Conservation (phyloP, 768 basidiomycete genomes). For the Termitomyces sp. region DNA sequence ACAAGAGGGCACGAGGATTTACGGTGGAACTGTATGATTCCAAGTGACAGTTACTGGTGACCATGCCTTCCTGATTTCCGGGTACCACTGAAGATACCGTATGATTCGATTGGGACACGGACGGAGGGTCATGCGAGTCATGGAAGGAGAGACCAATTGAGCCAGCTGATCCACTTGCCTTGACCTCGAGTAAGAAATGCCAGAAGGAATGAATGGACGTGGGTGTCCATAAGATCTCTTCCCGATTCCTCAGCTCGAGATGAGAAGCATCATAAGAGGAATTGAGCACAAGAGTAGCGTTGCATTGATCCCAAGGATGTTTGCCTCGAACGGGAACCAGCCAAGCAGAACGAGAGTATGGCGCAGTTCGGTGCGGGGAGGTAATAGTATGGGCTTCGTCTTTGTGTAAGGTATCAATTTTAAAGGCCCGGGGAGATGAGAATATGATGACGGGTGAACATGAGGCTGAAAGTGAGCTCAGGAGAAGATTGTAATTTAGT, state of each 20-base stretch:
- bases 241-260: constrained; percentile 12
- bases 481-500: constrained; percentile 10
- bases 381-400: constrained; percentile 28
- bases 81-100: neutral
- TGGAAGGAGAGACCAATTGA: constrained; percentile 47
- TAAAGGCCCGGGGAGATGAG: constrained; percentile 13
- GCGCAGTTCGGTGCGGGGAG: constrained; percentile 23
- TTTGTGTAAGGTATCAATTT: constrained; percentile 27
- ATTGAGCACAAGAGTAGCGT: constrained; percentile 36
- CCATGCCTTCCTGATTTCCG: neutral
- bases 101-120: neutral
- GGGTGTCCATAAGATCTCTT: constrained; percentile 42
- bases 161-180: constrained; percentile 31
- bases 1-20: constrained; percentile 16
- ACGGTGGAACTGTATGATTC: neutral
- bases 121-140: constrained; percentile 9
- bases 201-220: constrained; percentile 39
- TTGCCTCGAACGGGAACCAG: constrained; percentile 51
- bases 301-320: constrained; percentile 41
- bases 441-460: constrained; percentile 22
- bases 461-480: constrained; percentile 26
- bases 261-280: constrained; percentile 14
- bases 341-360: constrained; percentile 45
- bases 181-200: constrained; percentile 40
- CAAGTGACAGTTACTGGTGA: neutral